Evolutionary conservation across 495 filamentous ascomycete species (phyloP).

Genomic region (Parathielavia appendiculata): DNA sequence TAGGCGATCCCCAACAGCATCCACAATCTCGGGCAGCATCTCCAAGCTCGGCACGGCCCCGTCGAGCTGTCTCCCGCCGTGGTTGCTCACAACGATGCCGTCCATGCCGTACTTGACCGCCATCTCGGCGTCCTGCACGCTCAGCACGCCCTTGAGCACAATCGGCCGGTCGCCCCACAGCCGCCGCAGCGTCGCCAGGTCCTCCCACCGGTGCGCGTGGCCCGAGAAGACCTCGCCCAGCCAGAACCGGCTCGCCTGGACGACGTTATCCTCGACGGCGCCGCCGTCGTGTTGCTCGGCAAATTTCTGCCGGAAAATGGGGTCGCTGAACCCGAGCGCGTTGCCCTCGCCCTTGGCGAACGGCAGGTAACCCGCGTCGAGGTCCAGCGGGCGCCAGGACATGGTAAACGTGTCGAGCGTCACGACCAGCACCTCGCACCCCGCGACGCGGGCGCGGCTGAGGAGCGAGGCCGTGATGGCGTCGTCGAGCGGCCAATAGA

Average conservation of each 20-base stretch:
- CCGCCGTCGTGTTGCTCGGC: constrained; percentile 24
- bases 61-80: constrained; percentile 45
- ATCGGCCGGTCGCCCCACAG: constrained; percentile 59
- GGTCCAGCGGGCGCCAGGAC: constrained; percentile 58
- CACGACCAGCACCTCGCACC: constrained; percentile 53
- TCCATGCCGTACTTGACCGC: constrained; percentile 32
- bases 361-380: constrained; percentile 57
- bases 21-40: constrained; percentile 43
- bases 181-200: constrained; percentile 49
- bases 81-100: constrained; percentile 39
- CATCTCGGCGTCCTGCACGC: constrained; percentile 32
- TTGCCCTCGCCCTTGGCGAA: constrained; percentile 47
- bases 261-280: constrained; percentile 24
- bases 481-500: constrained; percentile 62
- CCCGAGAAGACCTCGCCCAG: constrained; percentile 46
- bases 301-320: constrained; percentile 51
- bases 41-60: constrained; percentile 42
- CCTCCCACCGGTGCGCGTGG: constrained; percentile 52
- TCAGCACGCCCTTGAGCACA: constrained; percentile 44
- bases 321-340: constrained; percentile 51
- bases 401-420: constrained; percentile 59
- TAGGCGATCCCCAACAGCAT: constrained; percentile 42
- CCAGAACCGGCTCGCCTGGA: constrained; percentile 41
- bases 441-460: constrained; percentile 54
- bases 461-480: constrained; percentile 57